A percentile compares a stretch with the other conserved stretches of the same genome.
Conservation (phyloP, 1,139 yeast genomes). For the Taiozyma sp. region DNA sequence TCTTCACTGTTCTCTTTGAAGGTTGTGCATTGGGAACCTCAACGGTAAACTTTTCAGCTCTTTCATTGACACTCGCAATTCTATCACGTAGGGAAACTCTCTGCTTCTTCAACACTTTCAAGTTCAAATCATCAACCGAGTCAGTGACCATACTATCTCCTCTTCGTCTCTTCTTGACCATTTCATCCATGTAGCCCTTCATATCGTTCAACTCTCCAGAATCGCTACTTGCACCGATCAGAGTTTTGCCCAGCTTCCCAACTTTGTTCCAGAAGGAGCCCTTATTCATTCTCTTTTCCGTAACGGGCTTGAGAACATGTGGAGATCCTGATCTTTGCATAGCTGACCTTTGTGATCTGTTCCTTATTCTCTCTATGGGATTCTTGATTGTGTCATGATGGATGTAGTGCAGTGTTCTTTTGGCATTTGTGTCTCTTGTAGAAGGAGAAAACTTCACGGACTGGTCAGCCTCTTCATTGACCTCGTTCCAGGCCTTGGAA, state of each 20-base stretch:
- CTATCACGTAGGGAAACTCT: slow-evolving; percentile 7
- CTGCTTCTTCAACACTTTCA: slow-evolving; percentile 1
- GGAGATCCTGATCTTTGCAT: slow-evolving; percentile 13
- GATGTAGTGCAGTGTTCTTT: slow-evolving; percentile 9
- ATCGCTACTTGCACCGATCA: slow-evolving; percentile 8
- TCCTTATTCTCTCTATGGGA: slow-evolving; percentile 10
- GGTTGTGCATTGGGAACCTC: slow-evolving; percentile 4
- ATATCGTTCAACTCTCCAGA: slow-evolving; percentile 14
- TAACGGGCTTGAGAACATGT: slow-evolving; percentile 14
- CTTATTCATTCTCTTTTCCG: slow-evolving; percentile 11
- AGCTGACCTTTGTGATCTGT: background rate
- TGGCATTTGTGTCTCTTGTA: slow-evolving; percentile 1
- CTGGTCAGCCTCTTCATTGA: slow-evolving; percentile 14
- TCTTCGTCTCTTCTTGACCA: slow-evolving; percentile 13
- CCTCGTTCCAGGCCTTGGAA: slow-evolving; percentile 21
- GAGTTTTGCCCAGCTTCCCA: slow-evolving; percentile 17
- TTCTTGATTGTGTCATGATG: slow-evolving; percentile 11
- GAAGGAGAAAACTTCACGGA: slow-evolving; percentile 15
- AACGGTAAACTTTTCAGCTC: slow-evolving; percentile 14
- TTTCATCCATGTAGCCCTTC: slow-evolving; percentile 21
- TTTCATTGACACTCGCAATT: slow-evolving; percentile 11
- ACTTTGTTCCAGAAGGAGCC: slow-evolving; percentile 15
- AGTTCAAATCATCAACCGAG: slow-evolving; percentile 3
- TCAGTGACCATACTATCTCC: background rate
- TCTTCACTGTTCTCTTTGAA: slow-evolving; percentile 7